Percentiles rank a stretch among this genome's conserved stretches.
phyloP scores from a whole-genome alignment of 768 basidiomycete species.

The Hortiboletus flavorubellus region DNA sequence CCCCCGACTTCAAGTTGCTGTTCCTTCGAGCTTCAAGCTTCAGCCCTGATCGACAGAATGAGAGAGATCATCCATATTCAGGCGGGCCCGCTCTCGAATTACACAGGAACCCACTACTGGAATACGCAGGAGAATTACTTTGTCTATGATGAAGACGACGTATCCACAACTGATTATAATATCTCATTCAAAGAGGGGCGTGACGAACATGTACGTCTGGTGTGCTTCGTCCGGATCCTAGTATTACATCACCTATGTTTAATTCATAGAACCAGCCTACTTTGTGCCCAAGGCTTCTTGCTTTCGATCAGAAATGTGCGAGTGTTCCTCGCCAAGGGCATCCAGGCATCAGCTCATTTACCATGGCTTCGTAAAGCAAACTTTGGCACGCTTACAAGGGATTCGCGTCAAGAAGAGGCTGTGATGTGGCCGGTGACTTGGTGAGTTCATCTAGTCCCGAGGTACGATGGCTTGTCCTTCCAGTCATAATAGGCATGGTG shows the following conservation, averaged over 20 bases:
- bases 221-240: not conserved
- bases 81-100: constrained; percentile 65
- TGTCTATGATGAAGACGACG: constrained; percentile 43
- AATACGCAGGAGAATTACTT: constrained; percentile 76
- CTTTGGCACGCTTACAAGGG: constrained; percentile 55
- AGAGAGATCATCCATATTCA: constrained; percentile 79
- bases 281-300: constrained; percentile 60
- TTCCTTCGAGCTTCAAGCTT: not conserved
- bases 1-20: too few species aligned
- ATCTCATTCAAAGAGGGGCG: constrained; percentile 67
- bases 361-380: constrained; percentile 42
- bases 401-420: constrained; percentile 34
- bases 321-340: constrained; percentile 1
- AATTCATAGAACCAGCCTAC: constrained; percentile 33
- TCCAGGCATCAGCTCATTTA: constrained; percentile 5
- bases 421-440: constrained; percentile 16
- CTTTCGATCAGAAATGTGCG: constrained; percentile 66
- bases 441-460: constrained; percentile 7
- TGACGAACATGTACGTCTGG: constrained; percentile 43
- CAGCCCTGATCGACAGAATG: constrained; percentile 37
- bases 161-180: constrained; percentile 45
- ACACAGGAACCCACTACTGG: constrained; percentile 76
- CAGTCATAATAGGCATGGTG: constrained; percentile 42
- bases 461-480: not conserved
- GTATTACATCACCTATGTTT: not conserved